Percentiles rank a stretch among this genome's conserved stretches.
phyloP scores from a whole-genome alignment of 78 protist species.

The Planoprotostelium fungivorum region DNA sequence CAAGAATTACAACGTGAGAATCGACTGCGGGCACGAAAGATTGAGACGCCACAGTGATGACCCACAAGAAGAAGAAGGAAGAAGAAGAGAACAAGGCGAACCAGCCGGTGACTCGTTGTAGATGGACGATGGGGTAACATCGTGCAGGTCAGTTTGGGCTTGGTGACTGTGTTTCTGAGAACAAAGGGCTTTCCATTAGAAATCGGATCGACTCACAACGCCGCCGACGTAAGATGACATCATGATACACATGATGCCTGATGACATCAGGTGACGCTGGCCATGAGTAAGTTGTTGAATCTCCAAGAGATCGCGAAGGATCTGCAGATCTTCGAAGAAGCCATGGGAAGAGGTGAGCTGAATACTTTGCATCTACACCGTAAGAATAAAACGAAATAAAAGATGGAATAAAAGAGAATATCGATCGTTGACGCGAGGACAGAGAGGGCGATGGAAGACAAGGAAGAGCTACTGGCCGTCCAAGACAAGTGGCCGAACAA shows the following conservation, averaged over 20 bases:
- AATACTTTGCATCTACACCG: no score
- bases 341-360: not conserved
- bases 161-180: not conserved
- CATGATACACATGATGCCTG: not conserved
- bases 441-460: not conserved
- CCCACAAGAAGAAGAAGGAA: not conserved
- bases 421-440: not conserved
- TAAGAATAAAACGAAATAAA: no score
- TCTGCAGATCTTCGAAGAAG: not conserved
- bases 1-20: not conserved
- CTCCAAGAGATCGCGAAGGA: not conserved
- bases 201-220: not conserved
- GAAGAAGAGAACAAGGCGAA: not conserved
- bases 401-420: no score
- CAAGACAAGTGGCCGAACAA: not conserved
- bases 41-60: not conserved
- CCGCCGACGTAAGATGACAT: not conserved
- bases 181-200: not conserved
- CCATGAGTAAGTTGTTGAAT: not conserved
- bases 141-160: not conserved
- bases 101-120: not conserved
- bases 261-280: not conserved
- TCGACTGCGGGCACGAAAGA: no score
- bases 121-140: not conserved
- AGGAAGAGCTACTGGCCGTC: not conserved